Conservation (phyloP, 108 stramenopile species). For the Skeletonema grethae region DNA sequence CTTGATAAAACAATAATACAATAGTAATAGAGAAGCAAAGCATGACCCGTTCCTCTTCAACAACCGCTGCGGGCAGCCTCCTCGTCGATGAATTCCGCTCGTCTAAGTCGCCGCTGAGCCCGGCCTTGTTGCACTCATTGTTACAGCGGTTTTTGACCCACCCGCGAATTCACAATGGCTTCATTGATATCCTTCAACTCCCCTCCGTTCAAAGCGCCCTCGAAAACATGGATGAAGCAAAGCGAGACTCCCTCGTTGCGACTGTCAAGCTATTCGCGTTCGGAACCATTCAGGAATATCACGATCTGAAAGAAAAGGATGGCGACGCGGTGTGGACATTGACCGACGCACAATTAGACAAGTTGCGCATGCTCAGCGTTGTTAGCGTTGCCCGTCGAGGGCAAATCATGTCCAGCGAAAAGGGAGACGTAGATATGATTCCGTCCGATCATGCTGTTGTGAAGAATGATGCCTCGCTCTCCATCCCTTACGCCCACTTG, state of each 20-base stretch:
- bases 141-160: slow-evolving; percentile 35
- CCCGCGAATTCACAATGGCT: slow-evolving; percentile 37
- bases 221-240: slow-evolving; percentile 7
- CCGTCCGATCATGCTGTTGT: slow-evolving; percentile 2
- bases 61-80: slow-evolving; percentile 9
- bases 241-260: slow-evolving; percentile 11
- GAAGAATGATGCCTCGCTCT: not conserved
- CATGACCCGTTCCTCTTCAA: no score
- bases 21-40: not conserved
- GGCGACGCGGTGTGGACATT: slow-evolving; percentile 26
- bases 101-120: slow-evolving; percentile 18
- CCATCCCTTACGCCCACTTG: slow-evolving; percentile 33
- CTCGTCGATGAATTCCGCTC: slow-evolving; percentile 36
- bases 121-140: slow-evolving; percentile 20
- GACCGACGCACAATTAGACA: slow-evolving; percentile 40
- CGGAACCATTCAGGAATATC: slow-evolving; percentile 33
- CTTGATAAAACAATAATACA: no score
- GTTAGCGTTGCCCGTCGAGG: slow-evolving; percentile 23
- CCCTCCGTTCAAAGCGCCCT: slow-evolving; percentile 24
- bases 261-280: slow-evolving; percentile 34
- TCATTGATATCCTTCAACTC: slow-evolving; percentile 30
- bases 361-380: slow-evolving; percentile 47
- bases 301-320: slow-evolving; percentile 13
- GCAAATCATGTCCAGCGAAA: slow-evolving; percentile 3
- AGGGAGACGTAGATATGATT: slow-evolving; percentile 10